Evolutionary conservation across 1,284 basidiomycete species (phyloP), one percentile per base, ranked within the genome.

Genomic region (Puccinia coronata): DNA sequence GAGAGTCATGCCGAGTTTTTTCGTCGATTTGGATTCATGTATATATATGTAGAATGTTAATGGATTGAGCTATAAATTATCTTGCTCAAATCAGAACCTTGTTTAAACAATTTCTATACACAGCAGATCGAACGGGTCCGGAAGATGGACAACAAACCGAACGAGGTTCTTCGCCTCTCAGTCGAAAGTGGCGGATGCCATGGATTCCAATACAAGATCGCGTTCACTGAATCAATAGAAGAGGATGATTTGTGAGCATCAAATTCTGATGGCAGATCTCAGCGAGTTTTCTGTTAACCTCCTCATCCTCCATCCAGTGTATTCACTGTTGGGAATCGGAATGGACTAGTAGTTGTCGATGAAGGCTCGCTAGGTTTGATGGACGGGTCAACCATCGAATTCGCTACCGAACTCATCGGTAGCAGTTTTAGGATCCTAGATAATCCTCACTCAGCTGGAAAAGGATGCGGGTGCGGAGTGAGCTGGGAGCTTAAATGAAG

Each of bases 121-220:
- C 57, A 78, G 76, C 76, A 69, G 31, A 78, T 78, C 53, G 39
- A 63, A 36, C 31, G 65, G 25, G 65, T 70, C 1, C 61, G 59
- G 36, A 63, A 69, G 49, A 55, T 55, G 31, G 63, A 69, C 53
- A 41, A 69, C 39, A 78, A 92, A 83, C 86, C 90, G 0, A 84
- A 89, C 41, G 89, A 92, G 28, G 92, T 91, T 1, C 87, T 96
- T 20, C 88, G 93, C 82, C 89, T 96, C 84, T 88, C 90, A 0
- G 92, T 96, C 34, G 93, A 95, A 85, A 93, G 92, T 3, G 94
- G 94, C 23, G 95, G 94, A 51, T 96, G 94, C 84, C 94, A 96
- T 84, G 94, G 94, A 43, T 96, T 96, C 85, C 93, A 96, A 85
- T 96, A 96, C 87, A 94, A 93, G 85, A 90, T 96, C 88, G 90